Conservation (phyloP, 1,139 yeast species). For the Eremothecium coryli region DNA sequence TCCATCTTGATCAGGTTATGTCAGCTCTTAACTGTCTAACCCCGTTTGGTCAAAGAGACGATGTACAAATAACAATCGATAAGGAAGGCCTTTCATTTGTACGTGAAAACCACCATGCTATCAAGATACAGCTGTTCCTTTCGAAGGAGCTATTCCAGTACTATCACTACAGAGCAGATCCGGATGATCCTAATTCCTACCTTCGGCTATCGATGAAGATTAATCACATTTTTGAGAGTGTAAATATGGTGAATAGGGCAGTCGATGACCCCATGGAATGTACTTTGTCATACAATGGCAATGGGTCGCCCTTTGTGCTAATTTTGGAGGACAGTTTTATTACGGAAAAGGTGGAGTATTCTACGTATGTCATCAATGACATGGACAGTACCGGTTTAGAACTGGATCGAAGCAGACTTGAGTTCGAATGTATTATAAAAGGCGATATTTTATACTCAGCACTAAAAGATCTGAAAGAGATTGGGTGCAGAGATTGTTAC, state of each 20-base stretch:
- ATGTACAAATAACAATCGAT: conserved; percentile 30
- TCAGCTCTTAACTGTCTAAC: conserved; percentile 28
- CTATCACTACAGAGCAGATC: conserved; percentile 19
- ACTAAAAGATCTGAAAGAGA: conserved; percentile 57
- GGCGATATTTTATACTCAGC: conserved; percentile 58
- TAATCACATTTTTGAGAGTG: conserved; percentile 38
- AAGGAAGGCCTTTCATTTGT: conserved; percentile 34
- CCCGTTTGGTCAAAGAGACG: conserved; percentile 28
- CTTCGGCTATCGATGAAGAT: conserved; percentile 33
- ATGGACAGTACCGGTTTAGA: conserved; percentile 34
- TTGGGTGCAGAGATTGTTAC: conserved; percentile 52
- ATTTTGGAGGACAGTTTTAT: conserved; percentile 65
- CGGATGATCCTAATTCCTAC: conserved; percentile 13
- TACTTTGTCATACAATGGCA: conserved; percentile 41
- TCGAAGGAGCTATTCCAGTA: conserved; percentile 30
- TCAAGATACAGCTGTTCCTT: conserved; percentile 26
- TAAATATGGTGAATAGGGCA: conserved; percentile 33
- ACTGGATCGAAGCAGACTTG: conserved; percentile 43
- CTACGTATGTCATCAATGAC: conserved; percentile 42
- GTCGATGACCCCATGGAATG: conserved; percentile 36
- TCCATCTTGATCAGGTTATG: conserved; percentile 29
- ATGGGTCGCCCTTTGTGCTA: conserved; percentile 57
- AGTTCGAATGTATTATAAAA: conserved; percentile 57
- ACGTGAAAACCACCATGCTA: conserved; percentile 31
- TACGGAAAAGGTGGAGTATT: conserved; percentile 62